Base-by-base conservation (phyloP, 352 stramenopile genomes). In the Globisporangium lucens region DNA sequence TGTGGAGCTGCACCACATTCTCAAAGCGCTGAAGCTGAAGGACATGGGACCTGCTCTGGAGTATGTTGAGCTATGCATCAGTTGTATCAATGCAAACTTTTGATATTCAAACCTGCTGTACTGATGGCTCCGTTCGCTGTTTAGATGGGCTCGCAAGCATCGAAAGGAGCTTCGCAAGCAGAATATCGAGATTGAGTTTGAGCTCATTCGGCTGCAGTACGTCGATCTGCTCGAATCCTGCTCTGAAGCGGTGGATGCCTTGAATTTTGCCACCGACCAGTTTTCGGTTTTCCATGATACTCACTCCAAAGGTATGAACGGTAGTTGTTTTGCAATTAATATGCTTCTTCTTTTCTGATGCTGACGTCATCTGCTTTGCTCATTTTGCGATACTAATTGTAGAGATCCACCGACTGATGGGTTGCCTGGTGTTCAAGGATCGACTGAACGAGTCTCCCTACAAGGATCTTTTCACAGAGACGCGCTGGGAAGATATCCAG, bases 381-480 rank as follows among this genome's bases (percentile, higher is more conserved):
- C 33, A 36, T 7, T 66, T 15, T 51, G 43, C 43, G 7, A 12
- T 22, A 22, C 17, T 17, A 51, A 51, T 43, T 60, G 22, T 49
- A 93, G 85, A 93, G 61, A 81, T 93, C 24, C 81, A 84, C 9
- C 75, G 84, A 2, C 72, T 96, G 70, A 94, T 96, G 85, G 83
- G 85, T 35, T 94, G 86, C 47, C 69, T 93, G 15, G 74, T 96
- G 38, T 95, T 87, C 70, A 91, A 93, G 61, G 75, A 82, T 29
- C 80, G 80, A 35, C 67, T 95, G 38, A 74, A 82, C 20, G 79
- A 89, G 43, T 95, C 87, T 0, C 87, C 89, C 2, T 96, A 96
- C 74, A 89, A 90, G 52, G 86, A 89, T 33, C 63, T 95, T 0
- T 92, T 94, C 30, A 73, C 80, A 24, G 69, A 73, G 9, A 75